Conservation (phyloP, 163 green algal species). For the Scenedesmus sp. region DNA sequence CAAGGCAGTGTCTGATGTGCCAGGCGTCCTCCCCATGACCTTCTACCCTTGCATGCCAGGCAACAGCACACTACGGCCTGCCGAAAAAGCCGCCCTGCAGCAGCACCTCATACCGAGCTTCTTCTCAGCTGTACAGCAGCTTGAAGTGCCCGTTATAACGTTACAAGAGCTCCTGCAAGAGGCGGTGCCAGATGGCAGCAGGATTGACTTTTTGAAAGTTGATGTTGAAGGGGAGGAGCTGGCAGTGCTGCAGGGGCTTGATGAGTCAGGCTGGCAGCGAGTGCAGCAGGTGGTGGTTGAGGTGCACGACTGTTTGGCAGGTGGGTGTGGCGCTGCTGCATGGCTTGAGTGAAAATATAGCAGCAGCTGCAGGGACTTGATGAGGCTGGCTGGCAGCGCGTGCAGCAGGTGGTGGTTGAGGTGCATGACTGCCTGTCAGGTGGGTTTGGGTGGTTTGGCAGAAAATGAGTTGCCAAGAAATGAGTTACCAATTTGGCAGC, state of each 20-base stretch:
- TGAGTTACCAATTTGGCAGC: too few species aligned
- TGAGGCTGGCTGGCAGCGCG: background rate
- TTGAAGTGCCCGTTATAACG: background rate
- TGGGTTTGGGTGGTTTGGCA: too few species aligned
- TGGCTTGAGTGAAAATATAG: background rate
- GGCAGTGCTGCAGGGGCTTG: background rate
- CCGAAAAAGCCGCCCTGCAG: background rate
- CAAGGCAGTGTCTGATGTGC: background rate
- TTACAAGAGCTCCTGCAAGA: background rate
- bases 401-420: background rate
- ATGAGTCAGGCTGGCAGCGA: background rate
- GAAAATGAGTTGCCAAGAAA: too few species aligned
- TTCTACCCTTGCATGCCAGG: background rate
- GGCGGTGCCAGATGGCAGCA: background rate
- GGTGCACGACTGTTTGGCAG: background rate
- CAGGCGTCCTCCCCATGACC: background rate
- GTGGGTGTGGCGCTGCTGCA: background rate
- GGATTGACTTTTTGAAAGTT: background rate
- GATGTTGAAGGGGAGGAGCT: background rate
- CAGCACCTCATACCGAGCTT: background rate
- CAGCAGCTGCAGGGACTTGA: background rate
- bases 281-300: slow-evolving; percentile 2
- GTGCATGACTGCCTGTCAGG: too few species aligned
- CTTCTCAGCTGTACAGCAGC: slow-evolving; percentile 1
- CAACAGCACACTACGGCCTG: background rate